phyloP scores from a whole-genome alignment of 2,329 filamentous ascomycete genomes.

The Clonostachys rhizophaga region DNA sequence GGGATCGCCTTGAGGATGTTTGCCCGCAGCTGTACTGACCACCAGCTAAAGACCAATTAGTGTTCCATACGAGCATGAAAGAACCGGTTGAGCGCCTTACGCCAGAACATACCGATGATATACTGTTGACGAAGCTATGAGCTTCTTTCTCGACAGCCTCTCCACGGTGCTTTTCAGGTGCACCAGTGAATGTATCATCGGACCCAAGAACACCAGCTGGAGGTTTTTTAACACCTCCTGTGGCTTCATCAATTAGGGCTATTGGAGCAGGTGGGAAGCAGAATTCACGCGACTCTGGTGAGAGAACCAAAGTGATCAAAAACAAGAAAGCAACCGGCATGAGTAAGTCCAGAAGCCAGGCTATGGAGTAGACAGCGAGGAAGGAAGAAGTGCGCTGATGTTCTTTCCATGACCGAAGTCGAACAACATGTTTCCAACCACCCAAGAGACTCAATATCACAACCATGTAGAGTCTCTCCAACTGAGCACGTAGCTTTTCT shows the following conservation, averaged over 20 bases:
- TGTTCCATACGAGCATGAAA: neutral
- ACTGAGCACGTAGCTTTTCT: constrained; percentile 72
- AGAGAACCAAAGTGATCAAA: constrained; percentile 61
- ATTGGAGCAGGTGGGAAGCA: constrained; percentile 77
- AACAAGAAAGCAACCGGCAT: constrained; percentile 54
- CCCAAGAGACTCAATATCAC: constrained; percentile 63
- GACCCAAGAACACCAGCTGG: constrained; percentile 72
- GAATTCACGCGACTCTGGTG: constrained; percentile 53
- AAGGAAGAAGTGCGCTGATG: constrained; percentile 63
- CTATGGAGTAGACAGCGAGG: constrained; percentile 46
- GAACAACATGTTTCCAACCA: constrained; percentile 68
- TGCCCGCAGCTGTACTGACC: constrained; percentile 70
- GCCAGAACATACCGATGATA: constrained; percentile 36
- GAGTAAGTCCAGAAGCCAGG: constrained; percentile 72
- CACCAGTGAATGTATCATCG: constrained; percentile 73
- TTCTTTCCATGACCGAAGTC: constrained; percentile 78
- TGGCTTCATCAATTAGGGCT: constrained; percentile 63
- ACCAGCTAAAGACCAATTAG: constrained; percentile 45
- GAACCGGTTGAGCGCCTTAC: constrained; percentile 10
- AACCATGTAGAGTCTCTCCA: constrained; percentile 80
- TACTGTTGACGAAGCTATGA: constrained; percentile 71
- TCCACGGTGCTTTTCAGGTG: constrained; percentile 77
- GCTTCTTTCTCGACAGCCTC: constrained; percentile 83
- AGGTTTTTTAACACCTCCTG: constrained; percentile 74
- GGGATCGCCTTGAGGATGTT: constrained; percentile 65